Conservation (phyloP, 192 early-diverging fungal species). For the Cladochytrium replicatum region DNA sequence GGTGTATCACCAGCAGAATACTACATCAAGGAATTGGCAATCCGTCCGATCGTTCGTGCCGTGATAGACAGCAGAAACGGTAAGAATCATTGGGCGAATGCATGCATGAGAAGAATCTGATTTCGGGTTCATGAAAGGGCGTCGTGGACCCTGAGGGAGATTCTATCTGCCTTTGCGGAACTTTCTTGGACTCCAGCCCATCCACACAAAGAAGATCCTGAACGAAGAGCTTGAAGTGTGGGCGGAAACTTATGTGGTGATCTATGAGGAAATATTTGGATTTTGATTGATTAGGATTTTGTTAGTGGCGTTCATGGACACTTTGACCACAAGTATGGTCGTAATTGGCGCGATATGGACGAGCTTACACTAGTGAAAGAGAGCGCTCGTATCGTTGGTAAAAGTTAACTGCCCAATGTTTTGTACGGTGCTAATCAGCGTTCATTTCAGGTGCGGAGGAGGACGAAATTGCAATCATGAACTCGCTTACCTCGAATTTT, state of each 20-base stretch:
- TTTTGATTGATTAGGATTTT: background rate
- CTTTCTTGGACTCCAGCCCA: slow-evolving; percentile 83
- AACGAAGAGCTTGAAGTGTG: slow-evolving; percentile 86
- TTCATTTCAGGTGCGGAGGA: slow-evolving; percentile 60
- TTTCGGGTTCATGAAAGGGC: no score
- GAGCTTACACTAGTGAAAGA: slow-evolving; percentile 61
- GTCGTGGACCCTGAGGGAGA: slow-evolving; percentile 6
- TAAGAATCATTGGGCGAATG: no score
- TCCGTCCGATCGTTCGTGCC: no score
- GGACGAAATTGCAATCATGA: slow-evolving; percentile 84
- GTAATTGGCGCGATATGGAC: slow-evolving; percentile 82
- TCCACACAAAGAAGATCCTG: slow-evolving; percentile 50
- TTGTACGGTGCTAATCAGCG: no score
- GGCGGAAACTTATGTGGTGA: slow-evolving; percentile 49
- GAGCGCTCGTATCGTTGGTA: slow-evolving; percentile 71
- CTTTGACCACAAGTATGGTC: slow-evolving; percentile 67
- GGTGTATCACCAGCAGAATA: no score
- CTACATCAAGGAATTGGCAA: no score
- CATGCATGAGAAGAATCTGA: no score
- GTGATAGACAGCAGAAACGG: no score
- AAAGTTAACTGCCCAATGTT: background rate
- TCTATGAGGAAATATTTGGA: background rate
- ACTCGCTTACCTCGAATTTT: slow-evolving; percentile 82
- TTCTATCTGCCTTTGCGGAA: slow-evolving; percentile 84
- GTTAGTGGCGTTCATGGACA: slow-evolving; percentile 77